Evolutionary conservation across 495 filamentous ascomycete species (phyloP).

Genomic region (Penicillium crystallinum): DNA sequence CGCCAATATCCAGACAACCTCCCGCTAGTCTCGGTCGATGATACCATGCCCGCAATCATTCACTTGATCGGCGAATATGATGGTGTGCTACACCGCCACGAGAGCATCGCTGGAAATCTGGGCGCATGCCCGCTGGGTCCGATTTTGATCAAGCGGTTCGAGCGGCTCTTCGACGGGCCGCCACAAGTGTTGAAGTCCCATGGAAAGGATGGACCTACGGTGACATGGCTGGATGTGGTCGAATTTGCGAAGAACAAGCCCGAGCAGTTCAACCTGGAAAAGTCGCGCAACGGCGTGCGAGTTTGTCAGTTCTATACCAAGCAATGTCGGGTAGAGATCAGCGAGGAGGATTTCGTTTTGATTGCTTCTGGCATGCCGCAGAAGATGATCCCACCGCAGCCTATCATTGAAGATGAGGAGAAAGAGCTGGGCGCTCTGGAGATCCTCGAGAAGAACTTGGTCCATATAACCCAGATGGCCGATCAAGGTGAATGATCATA

Average conservation of each 20-base stretch:
- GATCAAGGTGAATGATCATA: slow-evolving; percentile 60
- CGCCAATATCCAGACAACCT: slow-evolving; percentile 58
- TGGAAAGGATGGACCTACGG: slow-evolving; percentile 55
- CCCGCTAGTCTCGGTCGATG: slow-evolving; percentile 55
- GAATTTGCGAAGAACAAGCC: slow-evolving; percentile 78
- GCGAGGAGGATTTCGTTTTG: slow-evolving; percentile 78
- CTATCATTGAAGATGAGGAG: slow-evolving; percentile 79
- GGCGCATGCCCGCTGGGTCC: slow-evolving; percentile 77
- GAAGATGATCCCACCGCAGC: slow-evolving; percentile 76
- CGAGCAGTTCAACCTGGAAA: slow-evolving; percentile 68
- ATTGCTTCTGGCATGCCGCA: slow-evolving; percentile 77
- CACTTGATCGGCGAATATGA: slow-evolving; percentile 72
- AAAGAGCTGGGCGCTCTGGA: slow-evolving; percentile 79
- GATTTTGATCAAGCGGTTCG: slow-evolving; percentile 78
- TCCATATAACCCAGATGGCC: slow-evolving; percentile 68
- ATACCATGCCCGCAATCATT: slow-evolving; percentile 57
- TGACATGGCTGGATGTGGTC: slow-evolving; percentile 81
- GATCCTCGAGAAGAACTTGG: slow-evolving; percentile 71
- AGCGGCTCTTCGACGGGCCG: slow-evolving; percentile 76
- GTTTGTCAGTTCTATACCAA: slow-evolving; percentile 79
- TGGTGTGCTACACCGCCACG: slow-evolving; percentile 75
- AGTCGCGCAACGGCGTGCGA: slow-evolving; percentile 59
- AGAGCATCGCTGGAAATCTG: slow-evolving; percentile 78
- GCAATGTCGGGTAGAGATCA: slow-evolving; percentile 76
- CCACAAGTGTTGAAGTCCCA: slow-evolving; percentile 63